A percentile compares a stretch with the other conserved stretches of the same genome.
phyloP scores from a whole-genome alignment of 495 filamentous ascomycete species.

The Neurospora sp. region DNA sequence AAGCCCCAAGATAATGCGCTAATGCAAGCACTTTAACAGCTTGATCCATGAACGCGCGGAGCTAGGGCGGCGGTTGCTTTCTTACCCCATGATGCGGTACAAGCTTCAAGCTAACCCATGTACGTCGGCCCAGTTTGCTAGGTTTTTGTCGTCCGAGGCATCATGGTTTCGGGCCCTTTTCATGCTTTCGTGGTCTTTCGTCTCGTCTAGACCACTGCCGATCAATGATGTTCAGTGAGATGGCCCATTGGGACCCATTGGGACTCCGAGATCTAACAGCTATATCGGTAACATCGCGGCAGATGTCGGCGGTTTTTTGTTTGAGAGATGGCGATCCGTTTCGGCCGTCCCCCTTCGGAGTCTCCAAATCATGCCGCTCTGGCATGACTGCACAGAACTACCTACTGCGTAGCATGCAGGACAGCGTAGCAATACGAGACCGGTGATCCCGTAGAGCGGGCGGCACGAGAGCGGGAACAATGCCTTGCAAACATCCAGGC shows the following conservation, averaged over 20 bases:
- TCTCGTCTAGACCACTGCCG: not conserved
- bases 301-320: not conserved
- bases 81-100: not conserved
- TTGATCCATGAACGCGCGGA: not conserved
- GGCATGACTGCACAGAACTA: not conserved
- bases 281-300: not conserved
- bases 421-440: not conserved
- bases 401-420: not conserved
- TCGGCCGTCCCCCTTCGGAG: not conserved
- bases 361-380: not conserved
- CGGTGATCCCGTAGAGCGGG: not conserved
- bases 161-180: not conserved
- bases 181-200: not conserved
- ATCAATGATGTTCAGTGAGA: not conserved
- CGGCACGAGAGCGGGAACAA: not conserved
- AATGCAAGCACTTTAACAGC: slow-evolving; percentile 20
- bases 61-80: not conserved
- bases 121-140: not conserved
- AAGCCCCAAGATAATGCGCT: not conserved
- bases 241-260: not conserved
- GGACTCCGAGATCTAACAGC: not conserved
- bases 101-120: not conserved
- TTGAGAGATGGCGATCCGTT: not conserved
- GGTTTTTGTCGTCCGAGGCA: not conserved
- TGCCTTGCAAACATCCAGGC: not conserved